Evolutionary conservation across 805 yeast species (phyloP).

Genomic region (Zygotorulaspora danielsina): DNA sequence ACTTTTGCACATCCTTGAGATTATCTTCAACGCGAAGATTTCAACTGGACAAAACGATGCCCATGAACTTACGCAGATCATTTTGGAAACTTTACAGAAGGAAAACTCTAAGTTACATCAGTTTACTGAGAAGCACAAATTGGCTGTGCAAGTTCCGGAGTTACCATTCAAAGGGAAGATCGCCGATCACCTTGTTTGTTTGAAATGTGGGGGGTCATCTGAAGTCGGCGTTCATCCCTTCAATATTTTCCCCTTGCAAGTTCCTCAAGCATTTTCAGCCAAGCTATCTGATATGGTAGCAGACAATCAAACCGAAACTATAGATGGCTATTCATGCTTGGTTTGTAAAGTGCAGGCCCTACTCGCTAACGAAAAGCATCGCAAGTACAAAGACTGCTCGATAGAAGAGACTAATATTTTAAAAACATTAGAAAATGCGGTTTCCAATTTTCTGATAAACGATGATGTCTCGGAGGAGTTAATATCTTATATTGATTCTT

Average conservation of each 20-base stretch:
- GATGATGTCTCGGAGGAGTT: slow-evolving; percentile 57
- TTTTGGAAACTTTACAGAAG: slow-evolving; percentile 69
- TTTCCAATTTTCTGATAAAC: slow-evolving; percentile 47
- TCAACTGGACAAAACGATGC: slow-evolving; percentile 90
- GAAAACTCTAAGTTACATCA: slow-evolving; percentile 50
- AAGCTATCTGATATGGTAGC: slow-evolving; percentile 52
- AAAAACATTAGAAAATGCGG: slow-evolving; percentile 36
- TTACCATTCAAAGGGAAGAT: slow-evolving; percentile 72
- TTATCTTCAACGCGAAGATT: slow-evolving; percentile 65
- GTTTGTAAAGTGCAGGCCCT: slow-evolving; percentile 55
- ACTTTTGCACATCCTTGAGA: slow-evolving; percentile 66
- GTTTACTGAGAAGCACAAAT: slow-evolving; percentile 23
- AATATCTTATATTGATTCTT: slow-evolving; percentile 45
- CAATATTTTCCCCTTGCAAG: slow-evolving; percentile 66
- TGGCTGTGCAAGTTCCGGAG: slow-evolving; percentile 43
- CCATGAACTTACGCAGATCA: slow-evolving; percentile 80
- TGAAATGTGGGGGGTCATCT: slow-evolving; percentile 59
- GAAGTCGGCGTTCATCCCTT: slow-evolving; percentile 56
- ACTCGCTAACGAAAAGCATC: slow-evolving; percentile 34
- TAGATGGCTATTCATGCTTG: slow-evolving; percentile 76
- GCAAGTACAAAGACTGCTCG: slow-evolving; percentile 14
- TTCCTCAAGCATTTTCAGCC: slow-evolving; percentile 54
- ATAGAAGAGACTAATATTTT: slow-evolving; percentile 36
- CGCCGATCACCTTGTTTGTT: slow-evolving; percentile 65
- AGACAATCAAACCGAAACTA: slow-evolving; percentile 58